Percentiles rank a stretch among this genome's conserved stretches.
Evolutionary conservation across 306 rosid species (phyloP).

Genomic region (Crotalaria pallida): DNA sequence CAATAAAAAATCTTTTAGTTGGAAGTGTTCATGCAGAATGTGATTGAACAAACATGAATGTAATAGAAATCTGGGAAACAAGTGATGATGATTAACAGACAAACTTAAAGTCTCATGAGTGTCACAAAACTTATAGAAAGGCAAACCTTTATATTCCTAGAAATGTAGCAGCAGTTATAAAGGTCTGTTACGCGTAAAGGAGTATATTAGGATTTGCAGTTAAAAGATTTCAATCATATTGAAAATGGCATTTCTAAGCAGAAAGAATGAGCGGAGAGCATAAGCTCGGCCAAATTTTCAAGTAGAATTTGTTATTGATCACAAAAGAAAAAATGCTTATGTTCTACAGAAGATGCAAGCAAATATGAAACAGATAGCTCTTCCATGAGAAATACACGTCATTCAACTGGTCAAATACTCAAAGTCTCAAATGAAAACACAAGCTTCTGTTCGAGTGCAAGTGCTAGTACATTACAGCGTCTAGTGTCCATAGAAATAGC

Average conservation of each 20-base stretch:
- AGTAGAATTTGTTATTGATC: not conserved
- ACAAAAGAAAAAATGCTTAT: not conserved
- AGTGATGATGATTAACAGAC: not conserved
- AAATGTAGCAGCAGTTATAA: too few species aligned
- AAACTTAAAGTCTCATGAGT: too few species aligned
- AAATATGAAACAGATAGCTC: not conserved
- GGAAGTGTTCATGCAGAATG: not conserved
- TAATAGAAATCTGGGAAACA: not conserved
- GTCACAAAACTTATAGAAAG: too few species aligned
- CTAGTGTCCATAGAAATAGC: constrained; percentile 76
- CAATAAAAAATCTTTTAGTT: not conserved
- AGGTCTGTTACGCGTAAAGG: not conserved
- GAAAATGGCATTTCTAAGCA: not conserved
- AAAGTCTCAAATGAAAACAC: not conserved
- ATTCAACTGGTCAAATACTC: not conserved
- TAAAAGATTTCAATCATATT: not conserved
- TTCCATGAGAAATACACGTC: not conserved
- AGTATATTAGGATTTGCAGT: not conserved
- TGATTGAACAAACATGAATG: not conserved
- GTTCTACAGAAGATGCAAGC: not conserved
- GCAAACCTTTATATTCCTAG: too few species aligned
- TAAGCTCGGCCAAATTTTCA: too few species aligned
- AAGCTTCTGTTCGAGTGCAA: not conserved
- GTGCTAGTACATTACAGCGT: constrained; percentile 40
- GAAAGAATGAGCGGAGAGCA: not conserved